A percentile compares a stretch with the other conserved stretches of the same genome.
These are phyloP conservation scores for Backusella sp. DNA, from an alignment of 192 early-diverging fungal genomes.

Conservation along the genomic window DNA sequence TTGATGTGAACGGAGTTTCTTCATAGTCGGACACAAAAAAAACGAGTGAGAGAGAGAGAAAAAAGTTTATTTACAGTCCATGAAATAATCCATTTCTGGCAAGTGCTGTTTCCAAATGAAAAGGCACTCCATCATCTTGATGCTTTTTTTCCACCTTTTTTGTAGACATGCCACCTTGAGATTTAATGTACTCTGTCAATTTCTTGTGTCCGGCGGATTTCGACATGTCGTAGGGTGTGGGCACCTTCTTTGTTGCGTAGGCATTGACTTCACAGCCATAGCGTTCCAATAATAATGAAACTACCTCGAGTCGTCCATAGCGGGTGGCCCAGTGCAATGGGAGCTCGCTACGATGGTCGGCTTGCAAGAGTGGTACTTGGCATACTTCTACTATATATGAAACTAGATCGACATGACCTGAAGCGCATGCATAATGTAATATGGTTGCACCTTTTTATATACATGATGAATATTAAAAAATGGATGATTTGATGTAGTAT, in stretches of 20 bases:
- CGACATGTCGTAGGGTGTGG: conserved; percentile 31
- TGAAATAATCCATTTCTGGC: conserved; percentile 30
- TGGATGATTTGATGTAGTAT: too few species aligned
- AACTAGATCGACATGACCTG: conserved; percentile 26
- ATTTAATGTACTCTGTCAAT: conserved; percentile 27
- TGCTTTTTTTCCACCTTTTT: conserved; percentile 32
- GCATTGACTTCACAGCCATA: conserved; percentile 30
- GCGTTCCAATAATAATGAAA: conserved; percentile 21
- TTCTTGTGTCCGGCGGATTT: conserved; percentile 22
- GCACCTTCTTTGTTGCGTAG: conserved; percentile 23
- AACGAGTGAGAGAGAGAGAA: not conserved
- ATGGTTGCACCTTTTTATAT: conserved; percentile 23
- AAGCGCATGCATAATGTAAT: conserved; percentile 36
- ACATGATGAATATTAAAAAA: not conserved
- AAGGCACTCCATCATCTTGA: conserved; percentile 30
- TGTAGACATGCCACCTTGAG: conserved; percentile 18
- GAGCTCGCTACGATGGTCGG: conserved; percentile 26
- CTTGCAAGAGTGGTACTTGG: conserved; percentile 15
- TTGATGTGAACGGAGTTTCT: not conserved
- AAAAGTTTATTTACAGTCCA: conserved; percentile 1
- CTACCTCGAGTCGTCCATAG: conserved; percentile 28
- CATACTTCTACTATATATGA: conserved; percentile 25
- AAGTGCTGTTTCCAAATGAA: conserved; percentile 25
- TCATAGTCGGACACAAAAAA: not conserved
- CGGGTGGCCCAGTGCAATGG: conserved; percentile 36